phyloP scores from a whole-genome alignment of 208 protist species.

The Naegleria gruberi region DNA sequence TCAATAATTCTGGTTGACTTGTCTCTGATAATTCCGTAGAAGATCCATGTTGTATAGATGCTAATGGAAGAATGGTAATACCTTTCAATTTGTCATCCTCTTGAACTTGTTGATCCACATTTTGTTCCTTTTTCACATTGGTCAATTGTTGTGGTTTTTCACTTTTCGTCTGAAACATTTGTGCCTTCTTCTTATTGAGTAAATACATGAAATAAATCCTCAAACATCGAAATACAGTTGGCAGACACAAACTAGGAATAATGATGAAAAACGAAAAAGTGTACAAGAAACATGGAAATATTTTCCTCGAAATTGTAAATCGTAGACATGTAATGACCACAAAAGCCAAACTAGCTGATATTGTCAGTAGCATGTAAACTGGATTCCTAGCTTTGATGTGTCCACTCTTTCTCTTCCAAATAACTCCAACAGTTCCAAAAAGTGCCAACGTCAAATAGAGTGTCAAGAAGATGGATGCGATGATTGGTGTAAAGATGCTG shows the following conservation, averaged over 20 bases:
- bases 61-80: too few species aligned
- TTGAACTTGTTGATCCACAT: too few species aligned
- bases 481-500: too few species aligned
- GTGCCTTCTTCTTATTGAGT: neutral
- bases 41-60: too few species aligned
- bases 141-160: too few species aligned
- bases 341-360: neutral
- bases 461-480: too few species aligned
- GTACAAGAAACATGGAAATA: neutral
- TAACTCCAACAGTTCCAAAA: neutral
- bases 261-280: neutral
- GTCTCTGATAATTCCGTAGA: too few species aligned
- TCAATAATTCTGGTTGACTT: too few species aligned
- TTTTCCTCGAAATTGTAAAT: neutral
- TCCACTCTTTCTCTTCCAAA: neutral
- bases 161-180: too few species aligned
- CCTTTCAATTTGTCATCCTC: too few species aligned
- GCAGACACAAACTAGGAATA: neutral
- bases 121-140: too few species aligned
- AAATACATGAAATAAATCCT: neutral
- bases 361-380: neutral
- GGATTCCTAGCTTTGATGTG: neutral
- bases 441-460: too few species aligned
- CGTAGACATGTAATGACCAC: neutral
- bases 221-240: neutral